These are phyloP conservation scores for Clarkia xantiana DNA, from an alignment of 345 rosid species.

Conservation along the genomic window DNA sequence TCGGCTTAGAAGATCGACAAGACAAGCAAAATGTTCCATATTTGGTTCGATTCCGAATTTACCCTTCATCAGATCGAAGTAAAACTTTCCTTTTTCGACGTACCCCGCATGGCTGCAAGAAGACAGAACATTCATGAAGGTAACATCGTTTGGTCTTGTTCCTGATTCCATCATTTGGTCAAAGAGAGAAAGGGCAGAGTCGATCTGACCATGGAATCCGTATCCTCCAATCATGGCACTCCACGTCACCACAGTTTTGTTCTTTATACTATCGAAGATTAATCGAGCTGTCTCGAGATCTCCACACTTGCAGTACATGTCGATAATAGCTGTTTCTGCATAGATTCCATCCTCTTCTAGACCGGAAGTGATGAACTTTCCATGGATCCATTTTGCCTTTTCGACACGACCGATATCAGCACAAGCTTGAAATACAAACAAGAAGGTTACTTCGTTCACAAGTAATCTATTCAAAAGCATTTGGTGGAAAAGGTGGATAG, in stretches of 20 bases:
- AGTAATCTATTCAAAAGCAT: slow-evolving; percentile 43
- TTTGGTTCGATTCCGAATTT: slow-evolving; percentile 38
- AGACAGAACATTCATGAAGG: slow-evolving; percentile 69
- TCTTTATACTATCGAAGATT: slow-evolving; percentile 4
- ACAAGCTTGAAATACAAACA: slow-evolving; percentile 56
- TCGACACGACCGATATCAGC: slow-evolving; percentile 38
- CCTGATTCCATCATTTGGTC: slow-evolving; percentile 47
- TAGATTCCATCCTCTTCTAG: slow-evolving; percentile 32
- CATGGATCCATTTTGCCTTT: slow-evolving; percentile 52
- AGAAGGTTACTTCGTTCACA: slow-evolving; percentile 44
- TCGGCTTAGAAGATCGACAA: slow-evolving; percentile 78
- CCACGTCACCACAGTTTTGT: slow-evolving; percentile 59
- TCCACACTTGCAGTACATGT: slow-evolving; percentile 74
- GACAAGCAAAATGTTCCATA: slow-evolving; percentile 64
- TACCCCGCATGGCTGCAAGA: slow-evolving; percentile 82
- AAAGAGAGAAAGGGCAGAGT: slow-evolving; percentile 42
- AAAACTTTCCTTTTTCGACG: slow-evolving; percentile 44
- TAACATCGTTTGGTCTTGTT: slow-evolving; percentile 51
- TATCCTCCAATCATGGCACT: slow-evolving; percentile 78
- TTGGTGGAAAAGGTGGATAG: slow-evolving; percentile 41
- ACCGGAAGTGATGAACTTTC: slow-evolving; percentile 40
- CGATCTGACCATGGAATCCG: slow-evolving; percentile 57
- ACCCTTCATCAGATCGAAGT: slow-evolving; percentile 37
- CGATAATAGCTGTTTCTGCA: slow-evolving; percentile 57
- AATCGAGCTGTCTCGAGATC: slow-evolving; percentile 40